Evolutionary conservation across 768 basidiomycete species (phyloP).

Genomic region (Mycena galericulata): DNA sequence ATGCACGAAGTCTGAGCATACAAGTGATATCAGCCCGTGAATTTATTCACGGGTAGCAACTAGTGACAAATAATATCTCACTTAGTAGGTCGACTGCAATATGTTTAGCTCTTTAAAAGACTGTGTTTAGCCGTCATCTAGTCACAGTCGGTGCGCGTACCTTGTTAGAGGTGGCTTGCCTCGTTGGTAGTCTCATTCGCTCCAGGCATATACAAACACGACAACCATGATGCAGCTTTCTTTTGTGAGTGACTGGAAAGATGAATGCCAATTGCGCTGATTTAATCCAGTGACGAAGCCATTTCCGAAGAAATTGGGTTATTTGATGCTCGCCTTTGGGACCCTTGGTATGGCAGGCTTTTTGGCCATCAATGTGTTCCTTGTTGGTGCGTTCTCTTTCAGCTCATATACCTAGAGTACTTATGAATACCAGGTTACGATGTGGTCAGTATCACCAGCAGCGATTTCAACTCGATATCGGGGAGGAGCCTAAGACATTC

Average conservation of each 20-base stretch:
- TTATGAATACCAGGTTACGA: conserved; percentile 23
- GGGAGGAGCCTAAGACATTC: not conserved
- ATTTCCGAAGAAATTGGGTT: conserved; percentile 6
- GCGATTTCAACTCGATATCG: conserved; percentile 17
- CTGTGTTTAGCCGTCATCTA: no score
- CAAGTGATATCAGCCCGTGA: no score
- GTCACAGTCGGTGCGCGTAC: no score
- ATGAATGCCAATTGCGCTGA: not conserved
- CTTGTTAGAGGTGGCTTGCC: no score
- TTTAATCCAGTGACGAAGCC: conserved; percentile 18
- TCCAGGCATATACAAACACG: no score
- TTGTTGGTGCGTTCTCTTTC: conserved; percentile 16
- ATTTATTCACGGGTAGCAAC: no score
- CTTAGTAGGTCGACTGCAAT: no score
- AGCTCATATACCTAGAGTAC: not conserved
- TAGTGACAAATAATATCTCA: no score
- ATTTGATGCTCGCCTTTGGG: conserved; percentile 24
- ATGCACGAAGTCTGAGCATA: no score
- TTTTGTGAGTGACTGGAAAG: not conserved
- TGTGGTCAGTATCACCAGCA: conserved; percentile 25
- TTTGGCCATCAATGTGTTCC: conserved; percentile 23
- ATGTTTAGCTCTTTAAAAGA: no score
- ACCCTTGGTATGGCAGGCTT: conserved; percentile 14
- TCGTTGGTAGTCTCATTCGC: no score
- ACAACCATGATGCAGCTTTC: no score